Conservation (phyloP, 2,329 filamentous ascomycete genomes). For the Diaporthe sp. region DNA sequence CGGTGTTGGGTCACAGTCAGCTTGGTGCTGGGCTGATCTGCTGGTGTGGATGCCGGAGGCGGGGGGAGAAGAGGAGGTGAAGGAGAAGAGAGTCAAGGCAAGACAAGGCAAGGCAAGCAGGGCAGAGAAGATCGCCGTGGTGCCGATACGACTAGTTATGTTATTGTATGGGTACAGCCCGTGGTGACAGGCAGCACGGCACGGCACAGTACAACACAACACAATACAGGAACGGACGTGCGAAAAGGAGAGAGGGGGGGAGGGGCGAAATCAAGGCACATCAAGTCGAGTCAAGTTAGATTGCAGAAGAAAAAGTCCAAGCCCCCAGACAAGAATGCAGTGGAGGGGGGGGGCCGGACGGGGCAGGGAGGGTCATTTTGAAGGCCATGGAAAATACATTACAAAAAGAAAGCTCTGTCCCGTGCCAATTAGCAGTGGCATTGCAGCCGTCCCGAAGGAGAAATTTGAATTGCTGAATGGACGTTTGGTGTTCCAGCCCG, state of each 20-base stretch:
- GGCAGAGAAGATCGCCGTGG: constrained; percentile 20
- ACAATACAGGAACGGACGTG: constrained; percentile 1
- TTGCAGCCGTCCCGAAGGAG: constrained; percentile 10
- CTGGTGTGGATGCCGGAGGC: constrained; percentile 12
- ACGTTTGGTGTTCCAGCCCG: constrained; percentile 17
- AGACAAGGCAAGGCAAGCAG: constrained; percentile 35
- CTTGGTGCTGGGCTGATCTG: not conserved
- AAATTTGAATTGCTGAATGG: constrained; percentile 27
- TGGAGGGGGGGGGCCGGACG: constrained; percentile 17
- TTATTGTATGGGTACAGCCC: constrained; percentile 18
- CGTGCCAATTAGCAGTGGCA: constrained; percentile 13
- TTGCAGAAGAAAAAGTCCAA: constrained; percentile 12
- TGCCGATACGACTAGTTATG: constrained; percentile 21
- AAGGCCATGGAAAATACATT: not conserved
- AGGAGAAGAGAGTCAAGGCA: not conserved
- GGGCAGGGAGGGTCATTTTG: constrained; percentile 13
- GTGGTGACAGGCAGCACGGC: constrained; percentile 8
- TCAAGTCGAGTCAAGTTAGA: constrained; percentile 29
- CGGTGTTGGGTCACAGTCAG: constrained; percentile 26
- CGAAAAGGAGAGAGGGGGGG: constrained; percentile 19
- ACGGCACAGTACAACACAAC: not conserved
- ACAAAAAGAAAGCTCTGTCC: not conserved
- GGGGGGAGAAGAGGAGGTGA: not conserved
- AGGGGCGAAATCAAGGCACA: constrained; percentile 28
- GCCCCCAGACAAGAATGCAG: constrained; percentile 22